phyloP scores from a whole-genome alignment of 495 filamentous ascomycete genomes.

The Amphirosellinia nigrospora region DNA sequence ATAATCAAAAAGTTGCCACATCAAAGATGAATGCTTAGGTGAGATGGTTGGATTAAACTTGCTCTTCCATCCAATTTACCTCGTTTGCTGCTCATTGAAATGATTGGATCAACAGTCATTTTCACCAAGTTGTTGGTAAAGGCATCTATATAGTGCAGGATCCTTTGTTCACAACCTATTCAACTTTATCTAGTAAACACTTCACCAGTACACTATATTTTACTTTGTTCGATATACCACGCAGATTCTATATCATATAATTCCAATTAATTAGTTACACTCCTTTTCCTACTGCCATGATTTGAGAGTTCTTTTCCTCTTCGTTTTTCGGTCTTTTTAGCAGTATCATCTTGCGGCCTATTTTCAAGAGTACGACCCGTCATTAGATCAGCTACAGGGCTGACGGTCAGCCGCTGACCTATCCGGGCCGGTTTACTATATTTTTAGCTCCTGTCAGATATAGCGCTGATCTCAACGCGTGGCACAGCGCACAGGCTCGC shows the following conservation, averaged over 20 bases:
- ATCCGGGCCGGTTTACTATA: not conserved
- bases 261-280: not conserved
- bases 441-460: not conserved
- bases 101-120: not conserved
- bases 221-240: not conserved
- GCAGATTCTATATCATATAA: not conserved
- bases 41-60: not conserved
- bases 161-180: not conserved
- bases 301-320: not conserved
- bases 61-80: not conserved
- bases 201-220: not conserved
- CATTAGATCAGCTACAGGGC: not conserved
- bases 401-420: slow-evolving; percentile 8
- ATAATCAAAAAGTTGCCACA: not conserved
- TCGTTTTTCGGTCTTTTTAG: not conserved
- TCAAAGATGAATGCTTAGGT: not conserved
- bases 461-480: not conserved
- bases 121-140: not conserved
- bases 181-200: not conserved
- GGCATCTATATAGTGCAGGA: not conserved
- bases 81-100: not conserved
- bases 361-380: not conserved
- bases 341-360: not conserved
- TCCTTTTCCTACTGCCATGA: not conserved
- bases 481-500: not conserved